Base-by-base conservation (phyloP, 768 basidiomycete species). In the Tremella fuciformis region DNA sequence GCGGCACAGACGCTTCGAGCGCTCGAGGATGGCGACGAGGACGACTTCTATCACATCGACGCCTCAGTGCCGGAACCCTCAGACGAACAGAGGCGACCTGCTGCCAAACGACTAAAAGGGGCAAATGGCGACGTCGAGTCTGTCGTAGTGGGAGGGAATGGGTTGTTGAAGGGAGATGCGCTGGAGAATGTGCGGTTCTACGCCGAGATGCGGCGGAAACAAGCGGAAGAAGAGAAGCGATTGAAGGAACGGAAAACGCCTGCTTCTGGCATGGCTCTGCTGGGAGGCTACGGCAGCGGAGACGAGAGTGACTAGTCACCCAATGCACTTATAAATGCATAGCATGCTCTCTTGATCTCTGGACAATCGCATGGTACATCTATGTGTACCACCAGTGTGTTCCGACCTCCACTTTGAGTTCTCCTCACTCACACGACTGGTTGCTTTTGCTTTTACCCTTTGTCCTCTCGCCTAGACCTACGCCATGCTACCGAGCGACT, bases 151-250 rank as follows among this genome's bases (percentile, higher is more conserved):
- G 57, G 50, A 37, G 59, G 49, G 50, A 38, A 50, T 19, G 44
- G 50, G 13, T 76, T 99, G 40, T 80, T 99, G 37, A 89, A 81
- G 57, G 82, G 85, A 3, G 91, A 94, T 67, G 88, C 94, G 11
- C 74, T 98, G 22, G 90, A 94, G 67, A 88, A 91, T 48, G 78
- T 99, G 50, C 89, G 86, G 74, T 93, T 90, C 70, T 91, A 96
- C 72, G 86, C 92, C 8, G 87, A 91, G 76, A 85, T 98, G 64
- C 83, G 87, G 61, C 84, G 85, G 78, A 80, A 84, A 63, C 86
- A 85, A 62, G 86, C 68, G 29, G 64, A 66, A 59, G 67, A 75
- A 59, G 82, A 56, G 15, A 54, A 55, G 22, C 60, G 47, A 34
- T 50, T 50, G 26, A 63, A 63, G 51, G 65, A 65, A 48, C 22